phyloP scores from a whole-genome alignment of 805 yeast genomes.

The Candida sithepensis region DNA sequence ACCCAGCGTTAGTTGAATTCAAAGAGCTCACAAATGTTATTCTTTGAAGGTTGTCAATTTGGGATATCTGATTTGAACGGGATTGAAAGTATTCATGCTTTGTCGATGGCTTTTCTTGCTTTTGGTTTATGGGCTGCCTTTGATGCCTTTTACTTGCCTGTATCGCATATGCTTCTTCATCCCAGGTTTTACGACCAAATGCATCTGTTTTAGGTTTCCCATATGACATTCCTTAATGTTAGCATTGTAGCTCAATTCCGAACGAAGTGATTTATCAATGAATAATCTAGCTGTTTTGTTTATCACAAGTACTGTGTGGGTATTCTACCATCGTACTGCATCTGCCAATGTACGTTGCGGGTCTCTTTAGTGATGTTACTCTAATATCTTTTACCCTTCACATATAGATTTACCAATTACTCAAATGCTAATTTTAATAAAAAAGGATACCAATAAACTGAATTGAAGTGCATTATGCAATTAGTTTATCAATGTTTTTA shows the following conservation, averaged over 20 bases:
- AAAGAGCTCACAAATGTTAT: slow-evolving; percentile 24
- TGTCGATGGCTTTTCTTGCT: slow-evolving; percentile 13
- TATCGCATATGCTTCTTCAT: slow-evolving; percentile 58
- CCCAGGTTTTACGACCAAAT: slow-evolving; percentile 70
- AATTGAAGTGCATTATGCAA: not conserved
- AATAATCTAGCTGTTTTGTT: too few relatives aligned
- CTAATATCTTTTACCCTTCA: too few relatives aligned
- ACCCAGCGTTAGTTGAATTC: slow-evolving; percentile 62
- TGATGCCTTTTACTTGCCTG: slow-evolving; percentile 35
- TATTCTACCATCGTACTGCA: too few relatives aligned
- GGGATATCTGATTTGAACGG: slow-evolving; percentile 20
- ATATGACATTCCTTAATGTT: too few relatives aligned
- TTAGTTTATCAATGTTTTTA: not conserved
- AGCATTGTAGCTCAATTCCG: too few relatives aligned
- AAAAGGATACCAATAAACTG: not conserved
- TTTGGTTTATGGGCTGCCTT: slow-evolving; percentile 5
- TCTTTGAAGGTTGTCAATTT: slow-evolving; percentile 23
- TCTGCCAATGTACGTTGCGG: too few relatives aligned
- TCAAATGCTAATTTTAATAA: not conserved
- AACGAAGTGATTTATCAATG: too few relatives aligned
- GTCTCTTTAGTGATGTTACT: too few relatives aligned
- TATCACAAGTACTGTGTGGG: too few relatives aligned
- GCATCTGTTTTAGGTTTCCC: slow-evolving; percentile 11
- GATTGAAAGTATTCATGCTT: slow-evolving; percentile 20
- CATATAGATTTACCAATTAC: too few relatives aligned